A percentile compares a stretch with the other conserved stretches of the same genome.
Evolutionary conservation across 2,329 filamentous ascomycete genomes (phyloP).

Genomic region (Ophiocordyceps camponoti-rufipedis): DNA sequence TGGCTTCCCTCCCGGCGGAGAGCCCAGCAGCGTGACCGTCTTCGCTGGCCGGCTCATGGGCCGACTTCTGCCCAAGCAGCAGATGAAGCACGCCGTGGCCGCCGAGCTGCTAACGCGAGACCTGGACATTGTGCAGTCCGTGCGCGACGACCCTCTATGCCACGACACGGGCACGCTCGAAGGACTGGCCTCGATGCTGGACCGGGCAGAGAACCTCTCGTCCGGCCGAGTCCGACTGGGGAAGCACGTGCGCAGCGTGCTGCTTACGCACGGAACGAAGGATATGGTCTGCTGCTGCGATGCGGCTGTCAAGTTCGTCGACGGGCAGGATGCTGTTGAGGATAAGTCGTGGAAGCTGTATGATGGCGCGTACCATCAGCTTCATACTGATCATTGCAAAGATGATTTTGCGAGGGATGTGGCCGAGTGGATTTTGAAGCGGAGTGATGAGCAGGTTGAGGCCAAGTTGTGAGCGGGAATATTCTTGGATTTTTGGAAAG

Average conservation of each 20-base stretch:
- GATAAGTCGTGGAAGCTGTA: constrained; percentile 60
- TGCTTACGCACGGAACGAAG: constrained; percentile 58
- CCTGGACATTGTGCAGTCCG: constrained; percentile 37
- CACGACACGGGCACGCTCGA: constrained; percentile 80
- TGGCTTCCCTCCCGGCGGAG: constrained; percentile 45
- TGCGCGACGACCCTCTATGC: constrained; percentile 49
- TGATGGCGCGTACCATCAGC: constrained; percentile 61
- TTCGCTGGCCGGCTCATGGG: constrained; percentile 48
- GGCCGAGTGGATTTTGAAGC: constrained; percentile 44
- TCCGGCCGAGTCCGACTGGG: constrained; percentile 33
- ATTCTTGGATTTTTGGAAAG: no score
- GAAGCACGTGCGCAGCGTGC: constrained; percentile 41
- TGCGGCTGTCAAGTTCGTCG: constrained; percentile 45
- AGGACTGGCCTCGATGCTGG: constrained; percentile 58
- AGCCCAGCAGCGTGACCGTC: constrained; percentile 46
- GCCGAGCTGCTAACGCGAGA: constrained; percentile 49
- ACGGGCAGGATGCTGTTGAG: constrained; percentile 31
- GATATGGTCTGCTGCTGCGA: constrained; percentile 53
- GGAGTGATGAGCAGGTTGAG: constrained; percentile 8
- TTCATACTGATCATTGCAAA: constrained; percentile 41
- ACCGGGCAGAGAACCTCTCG: constrained; percentile 46
- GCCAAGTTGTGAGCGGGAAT: constrained; percentile 17
- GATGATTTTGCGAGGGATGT: constrained; percentile 41
- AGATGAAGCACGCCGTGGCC: constrained; percentile 49
- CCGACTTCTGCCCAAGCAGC: constrained; percentile 45